Base-by-base conservation (phyloP, 805 yeast genomes). In the Saccharomycopsis synnaedendra region DNA sequence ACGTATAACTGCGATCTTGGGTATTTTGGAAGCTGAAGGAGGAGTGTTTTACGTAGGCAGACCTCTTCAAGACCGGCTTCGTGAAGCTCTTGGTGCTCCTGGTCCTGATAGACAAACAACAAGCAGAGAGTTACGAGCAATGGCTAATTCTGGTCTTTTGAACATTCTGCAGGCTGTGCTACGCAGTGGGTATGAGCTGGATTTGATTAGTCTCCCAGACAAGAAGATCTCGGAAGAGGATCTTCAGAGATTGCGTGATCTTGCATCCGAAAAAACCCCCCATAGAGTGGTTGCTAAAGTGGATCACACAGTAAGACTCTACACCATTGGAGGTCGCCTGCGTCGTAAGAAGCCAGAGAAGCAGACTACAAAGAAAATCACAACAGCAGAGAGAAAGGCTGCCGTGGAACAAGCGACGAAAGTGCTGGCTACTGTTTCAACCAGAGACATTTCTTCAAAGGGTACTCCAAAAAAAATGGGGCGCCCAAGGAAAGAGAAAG, bases 21-120 rank as follows among this genome's bases (percentile, higher is more conserved):
- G 43, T n/a, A 34, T 29, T 42, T 19, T 49, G 6, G 34, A 41
- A 10, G 44, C 45, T 28, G 30, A 45, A 8, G 38, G 40, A 10
- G 52, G 52, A 10, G 29, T 45, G 5, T 33, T 27, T 10, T 31
- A n/a, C 5, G 5, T 39, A 5, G 42, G 46, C 19, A 29, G 9
- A 5, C 33, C 19, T 19, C 19, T 19, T 19, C 19, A 19, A 19
- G 19, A 19, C 19, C 19, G 19, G 19, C 19, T 19, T 19, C 19
- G 19, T 19, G 19, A 19, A 19, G 19, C 19, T 19, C 19, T 19
- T 19, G 19, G 19, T 19, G 19, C 19, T 19, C 19, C 19, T 19
- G 19, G 19, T 19, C 19, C 19, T 19, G 19, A 19, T 19, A 19
- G 19, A 19, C 19, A 19, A 19, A 19, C 19, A 19, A 19, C 19